Percentiles rank a stretch among this genome's conserved stretches.
phyloP scores from a whole-genome alignment of 106 monocot species.

The Dendrobium huoshanense region DNA sequence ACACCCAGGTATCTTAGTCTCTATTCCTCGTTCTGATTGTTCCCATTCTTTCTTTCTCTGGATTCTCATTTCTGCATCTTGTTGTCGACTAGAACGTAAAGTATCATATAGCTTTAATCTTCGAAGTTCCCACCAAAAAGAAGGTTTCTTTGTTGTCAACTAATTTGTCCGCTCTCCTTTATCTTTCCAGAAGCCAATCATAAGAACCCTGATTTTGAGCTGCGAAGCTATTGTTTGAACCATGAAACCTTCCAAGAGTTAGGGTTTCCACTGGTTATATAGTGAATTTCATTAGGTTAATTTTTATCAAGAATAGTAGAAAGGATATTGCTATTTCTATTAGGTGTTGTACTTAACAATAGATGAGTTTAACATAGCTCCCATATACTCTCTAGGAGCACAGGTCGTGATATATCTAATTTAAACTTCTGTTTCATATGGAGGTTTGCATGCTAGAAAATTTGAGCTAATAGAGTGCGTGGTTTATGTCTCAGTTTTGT shows the following conservation, averaged over 20 bases:
- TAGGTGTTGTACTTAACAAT: neutral
- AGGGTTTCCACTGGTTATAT: neutral
- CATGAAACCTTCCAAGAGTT: neutral
- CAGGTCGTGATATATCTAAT: neutral
- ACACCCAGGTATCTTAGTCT: constrained; percentile 59
- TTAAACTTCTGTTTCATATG: neutral
- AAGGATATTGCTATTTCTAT: neutral
- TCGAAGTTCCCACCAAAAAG: neutral
- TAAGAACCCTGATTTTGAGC: neutral
- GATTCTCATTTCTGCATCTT: neutral
- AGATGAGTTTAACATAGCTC: neutral
- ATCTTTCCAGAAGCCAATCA: too few relatives aligned
- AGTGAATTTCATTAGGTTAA: neutral
- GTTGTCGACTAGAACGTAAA: neutral
- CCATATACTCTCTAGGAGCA: neutral
- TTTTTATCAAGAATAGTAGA: neutral
- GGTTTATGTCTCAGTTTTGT: too few relatives aligned
- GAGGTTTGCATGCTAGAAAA: neutral
- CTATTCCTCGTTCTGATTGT: neutral
- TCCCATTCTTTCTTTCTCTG: neutral
- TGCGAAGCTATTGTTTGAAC: neutral
- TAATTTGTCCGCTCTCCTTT: neutral
- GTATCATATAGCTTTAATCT: neutral
- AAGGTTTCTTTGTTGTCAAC: neutral
- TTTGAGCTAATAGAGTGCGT: too few relatives aligned